These are phyloP conservation scores for Bacidia gigantensis DNA, from an alignment of 495 filamentous ascomycete species.

Conservation along the genomic window DNA sequence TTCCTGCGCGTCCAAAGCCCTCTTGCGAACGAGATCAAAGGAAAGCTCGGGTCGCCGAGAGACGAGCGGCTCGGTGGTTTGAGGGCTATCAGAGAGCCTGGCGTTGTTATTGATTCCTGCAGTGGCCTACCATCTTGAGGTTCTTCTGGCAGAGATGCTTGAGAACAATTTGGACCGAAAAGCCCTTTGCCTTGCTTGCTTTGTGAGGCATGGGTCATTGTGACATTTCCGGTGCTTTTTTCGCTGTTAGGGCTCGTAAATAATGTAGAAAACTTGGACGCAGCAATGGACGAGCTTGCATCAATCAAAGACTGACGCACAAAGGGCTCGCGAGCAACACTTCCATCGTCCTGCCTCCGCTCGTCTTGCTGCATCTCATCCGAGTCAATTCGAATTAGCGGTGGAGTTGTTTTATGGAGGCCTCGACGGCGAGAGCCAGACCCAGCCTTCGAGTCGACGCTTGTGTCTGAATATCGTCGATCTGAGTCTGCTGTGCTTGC, in stretches of 20 bases:
- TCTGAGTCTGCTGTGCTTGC: conserved; percentile 2
- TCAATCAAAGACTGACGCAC: not conserved
- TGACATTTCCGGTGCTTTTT: too few relatives aligned
- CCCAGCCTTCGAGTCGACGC: not conserved
- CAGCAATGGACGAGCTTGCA: too few relatives aligned
- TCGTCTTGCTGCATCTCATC: conserved; percentile 15
- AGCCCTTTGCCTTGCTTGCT: too few relatives aligned
- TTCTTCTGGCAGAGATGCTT: too few relatives aligned
- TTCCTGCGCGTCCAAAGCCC: not conserved
- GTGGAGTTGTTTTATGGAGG: conserved; percentile 1
- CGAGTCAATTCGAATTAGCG: conserved; percentile 18
- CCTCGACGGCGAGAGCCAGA: not conserved
- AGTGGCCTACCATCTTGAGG: too few relatives aligned
- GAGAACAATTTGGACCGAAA: too few relatives aligned
- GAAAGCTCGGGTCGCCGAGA: not conserved
- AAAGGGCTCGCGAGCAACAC: not conserved
- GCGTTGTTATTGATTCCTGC: not conserved
- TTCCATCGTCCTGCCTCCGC: conserved; percentile 6
- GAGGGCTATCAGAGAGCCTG: not conserved
- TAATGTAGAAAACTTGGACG: too few relatives aligned
- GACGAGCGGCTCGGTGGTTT: not conserved
- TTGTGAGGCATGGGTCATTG: too few relatives aligned
- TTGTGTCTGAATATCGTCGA: not conserved
- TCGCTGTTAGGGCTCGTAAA: too few relatives aligned
- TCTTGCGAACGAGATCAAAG: conserved; percentile 10